phyloP scores from a whole-genome alignment of 1,284 basidiomycete species.

The Paramarasmius palmivorus region DNA sequence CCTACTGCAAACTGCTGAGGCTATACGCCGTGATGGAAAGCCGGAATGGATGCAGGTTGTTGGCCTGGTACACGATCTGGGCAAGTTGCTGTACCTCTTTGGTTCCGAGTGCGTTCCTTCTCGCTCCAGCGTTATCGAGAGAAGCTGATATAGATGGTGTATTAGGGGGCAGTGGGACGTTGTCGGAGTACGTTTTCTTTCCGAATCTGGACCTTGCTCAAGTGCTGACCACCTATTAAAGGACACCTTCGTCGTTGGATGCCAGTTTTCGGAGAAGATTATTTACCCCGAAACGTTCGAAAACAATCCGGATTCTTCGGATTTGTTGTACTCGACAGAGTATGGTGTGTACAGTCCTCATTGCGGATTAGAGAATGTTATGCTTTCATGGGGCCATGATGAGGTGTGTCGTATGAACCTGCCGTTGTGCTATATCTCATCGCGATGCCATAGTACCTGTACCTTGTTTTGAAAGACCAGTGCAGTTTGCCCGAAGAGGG shows the following conservation, averaged over 20 bases:
- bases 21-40: slow-evolving; percentile 86
- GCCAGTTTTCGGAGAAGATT: slow-evolving; percentile 81
- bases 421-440: slow-evolving; percentile 10
- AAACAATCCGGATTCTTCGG: slow-evolving; percentile 74
- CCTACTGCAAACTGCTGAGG: slow-evolving; percentile 89
- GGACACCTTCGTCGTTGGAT: slow-evolving; percentile 90
- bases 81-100: slow-evolving; percentile 82
- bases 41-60: slow-evolving; percentile 91
- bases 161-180: slow-evolving; percentile 97
- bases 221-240: slow-evolving; percentile 26
- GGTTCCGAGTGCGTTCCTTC: too few species aligned
- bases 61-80: slow-evolving; percentile 87
- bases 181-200: slow-evolving; percentile 62
- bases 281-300: slow-evolving; percentile 85
- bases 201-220: neutral
- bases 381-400: slow-evolving; percentile 91
- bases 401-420: slow-evolving; percentile 51
- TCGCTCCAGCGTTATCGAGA: too few species aligned
- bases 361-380: slow-evolving; percentile 89
- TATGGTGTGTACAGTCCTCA: slow-evolving; percentile 82
- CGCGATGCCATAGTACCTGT: slow-evolving; percentile 60
- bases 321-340: slow-evolving; percentile 75
- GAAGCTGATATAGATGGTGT: too few species aligned
- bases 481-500: slow-evolving; percentile 80
- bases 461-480: slow-evolving; percentile 76